These are phyloP conservation scores for Cruciata laevipes DNA, from an alignment of 257 asterid genomes.

Conservation along the genomic window DNA sequence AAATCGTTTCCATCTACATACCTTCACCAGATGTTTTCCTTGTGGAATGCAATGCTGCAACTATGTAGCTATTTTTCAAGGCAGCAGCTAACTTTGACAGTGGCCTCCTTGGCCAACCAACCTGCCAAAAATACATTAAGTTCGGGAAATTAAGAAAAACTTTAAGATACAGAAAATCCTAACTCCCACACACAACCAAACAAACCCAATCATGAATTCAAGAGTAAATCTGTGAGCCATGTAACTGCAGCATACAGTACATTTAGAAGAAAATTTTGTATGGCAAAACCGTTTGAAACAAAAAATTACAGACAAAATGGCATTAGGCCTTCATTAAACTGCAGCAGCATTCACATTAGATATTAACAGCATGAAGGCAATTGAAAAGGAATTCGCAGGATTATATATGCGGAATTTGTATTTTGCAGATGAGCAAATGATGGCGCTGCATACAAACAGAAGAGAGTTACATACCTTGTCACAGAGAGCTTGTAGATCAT, in stretches of 20 bases:
- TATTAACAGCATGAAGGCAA: not conserved
- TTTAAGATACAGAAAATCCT: not conserved
- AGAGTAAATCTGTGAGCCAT: not conserved
- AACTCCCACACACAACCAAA: not conserved
- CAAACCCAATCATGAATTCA: not conserved
- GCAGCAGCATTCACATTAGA: not conserved
- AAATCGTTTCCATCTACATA: slow-evolving; percentile 25
- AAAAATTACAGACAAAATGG: too few species aligned
- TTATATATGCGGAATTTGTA: not conserved
- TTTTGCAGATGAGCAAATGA: not conserved
- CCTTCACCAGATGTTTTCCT: slow-evolving; percentile 67
- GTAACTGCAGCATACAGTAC: not conserved
- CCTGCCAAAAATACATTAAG: slow-evolving; percentile 36
- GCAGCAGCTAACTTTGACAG: slow-evolving; percentile 89
- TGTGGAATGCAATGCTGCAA: slow-evolving; percentile 75
- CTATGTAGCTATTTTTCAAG: slow-evolving; percentile 87
- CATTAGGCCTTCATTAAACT: too few species aligned
- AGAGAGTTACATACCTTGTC: slow-evolving; percentile 59
- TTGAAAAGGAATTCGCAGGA: not conserved
- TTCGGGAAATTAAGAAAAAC: not conserved
- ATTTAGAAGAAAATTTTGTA: too few species aligned
- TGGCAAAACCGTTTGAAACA: not conserved
- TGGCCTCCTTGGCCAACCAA: slow-evolving; percentile 98
- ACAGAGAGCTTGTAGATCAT: slow-evolving; percentile 80
- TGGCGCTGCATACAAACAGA: not conserved